phyloP scores from a whole-genome alignment of 306 rosid species.

The Begonia peltatifolia region DNA sequence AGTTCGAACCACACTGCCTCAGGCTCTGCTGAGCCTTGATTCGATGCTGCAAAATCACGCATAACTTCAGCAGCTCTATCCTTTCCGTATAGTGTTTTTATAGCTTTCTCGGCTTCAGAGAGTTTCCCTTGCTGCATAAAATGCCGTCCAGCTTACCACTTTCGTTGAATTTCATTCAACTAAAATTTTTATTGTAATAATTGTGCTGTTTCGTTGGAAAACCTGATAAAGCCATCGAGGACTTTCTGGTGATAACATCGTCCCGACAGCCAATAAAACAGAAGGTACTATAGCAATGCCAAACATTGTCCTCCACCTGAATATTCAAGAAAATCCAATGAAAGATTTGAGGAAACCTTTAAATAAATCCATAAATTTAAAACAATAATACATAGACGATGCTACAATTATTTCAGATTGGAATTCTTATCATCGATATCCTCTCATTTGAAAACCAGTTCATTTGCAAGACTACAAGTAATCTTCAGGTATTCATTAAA shows the following conservation, averaged over 20 bases:
- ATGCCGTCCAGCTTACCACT: neutral
- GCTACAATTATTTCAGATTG: too few species aligned
- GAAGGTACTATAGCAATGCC: conserved; percentile 81
- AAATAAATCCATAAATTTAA: too few species aligned
- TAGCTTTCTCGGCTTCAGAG: conserved; percentile 65
- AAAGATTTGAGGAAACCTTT: too few species aligned
- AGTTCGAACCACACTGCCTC: conserved; percentile 97
- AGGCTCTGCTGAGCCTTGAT: conserved; percentile 75
- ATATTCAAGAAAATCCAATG: too few species aligned
- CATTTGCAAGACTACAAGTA: too few species aligned
- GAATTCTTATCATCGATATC: too few species aligned
- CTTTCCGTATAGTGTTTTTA: conserved; percentile 57
- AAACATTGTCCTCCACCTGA: conserved; percentile 97
- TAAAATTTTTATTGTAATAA: neutral
- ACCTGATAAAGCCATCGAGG: conserved; percentile 99
- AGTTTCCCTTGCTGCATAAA: conserved; percentile 75
- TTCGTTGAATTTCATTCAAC: conserved; percentile 1
- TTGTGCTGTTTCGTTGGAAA: conserved; percentile 3
- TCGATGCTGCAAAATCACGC: conserved; percentile 40
- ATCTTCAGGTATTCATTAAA: too few species aligned
- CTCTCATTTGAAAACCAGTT: too few species aligned
- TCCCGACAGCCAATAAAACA: conserved; percentile 75
- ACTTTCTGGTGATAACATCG: conserved; percentile 84
- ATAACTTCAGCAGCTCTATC: conserved; percentile 69
- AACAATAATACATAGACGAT: too few species aligned